Conservation (phyloP, 177 flowering plant genomes). For the Vitis hybrid region DNA sequence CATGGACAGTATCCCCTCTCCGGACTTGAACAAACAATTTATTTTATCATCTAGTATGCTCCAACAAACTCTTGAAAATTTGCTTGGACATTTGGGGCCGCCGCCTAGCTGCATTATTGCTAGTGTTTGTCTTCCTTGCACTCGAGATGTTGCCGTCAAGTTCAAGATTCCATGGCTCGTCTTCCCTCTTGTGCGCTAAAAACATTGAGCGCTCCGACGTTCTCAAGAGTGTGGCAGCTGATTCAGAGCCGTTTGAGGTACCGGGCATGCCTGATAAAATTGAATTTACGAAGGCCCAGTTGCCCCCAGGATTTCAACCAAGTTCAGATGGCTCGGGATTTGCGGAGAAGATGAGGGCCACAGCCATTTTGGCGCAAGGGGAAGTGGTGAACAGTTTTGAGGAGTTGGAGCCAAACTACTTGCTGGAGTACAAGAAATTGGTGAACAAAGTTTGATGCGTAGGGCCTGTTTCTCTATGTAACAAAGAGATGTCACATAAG, state of each 20-base stretch:
- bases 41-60: too few species aligned
- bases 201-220: too few species aligned
- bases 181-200: too few species aligned
- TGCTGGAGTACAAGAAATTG: not conserved
- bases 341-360: not conserved
- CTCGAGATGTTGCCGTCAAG: too few species aligned
- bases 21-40: too few species aligned
- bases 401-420: conserved; percentile 6
- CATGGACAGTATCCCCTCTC: not conserved
- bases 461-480: conserved; percentile 20
- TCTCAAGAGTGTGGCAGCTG: too few species aligned
- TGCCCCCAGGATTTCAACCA: not conserved
- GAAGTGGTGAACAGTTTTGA: conserved; percentile 5
- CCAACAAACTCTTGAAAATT: too few species aligned
- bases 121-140: too few species aligned
- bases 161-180: too few species aligned
- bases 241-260: not conserved
- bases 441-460: conserved; percentile 18
- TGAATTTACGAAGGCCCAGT: conserved; percentile 5
- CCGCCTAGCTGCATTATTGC: too few species aligned
- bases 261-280: not conserved
- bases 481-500: conserved; percentile 4
- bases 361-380: conserved; percentile 1
- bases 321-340: too few species aligned
- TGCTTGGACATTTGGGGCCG: too few species aligned